Evolutionary conservation across 139 green algal species (phyloP).

Genomic region (Asterochloris sp.): DNA sequence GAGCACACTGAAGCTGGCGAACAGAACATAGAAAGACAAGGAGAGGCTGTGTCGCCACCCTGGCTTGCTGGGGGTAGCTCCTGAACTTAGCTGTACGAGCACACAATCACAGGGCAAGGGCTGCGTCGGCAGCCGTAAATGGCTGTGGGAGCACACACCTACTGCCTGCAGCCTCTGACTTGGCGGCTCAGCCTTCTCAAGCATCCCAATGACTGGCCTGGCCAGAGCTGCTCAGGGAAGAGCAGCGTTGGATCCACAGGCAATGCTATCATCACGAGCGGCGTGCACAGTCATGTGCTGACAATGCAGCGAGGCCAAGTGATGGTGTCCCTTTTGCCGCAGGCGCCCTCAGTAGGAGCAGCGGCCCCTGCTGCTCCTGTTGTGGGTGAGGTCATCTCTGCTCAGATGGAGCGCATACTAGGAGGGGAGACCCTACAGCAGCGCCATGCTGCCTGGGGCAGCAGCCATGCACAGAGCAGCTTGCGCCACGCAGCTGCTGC

Average conservation of each 20-base stretch:
- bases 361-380: not conserved
- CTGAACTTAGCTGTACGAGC: too few relatives aligned
- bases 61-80: too few relatives aligned
- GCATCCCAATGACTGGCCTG: not conserved
- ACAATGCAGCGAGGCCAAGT: not conserved
- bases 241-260: not conserved
- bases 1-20: too few relatives aligned
- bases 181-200: not conserved
- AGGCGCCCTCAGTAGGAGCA: not conserved
- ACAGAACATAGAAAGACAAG: too few relatives aligned
- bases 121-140: not conserved
- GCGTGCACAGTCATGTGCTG: not conserved
- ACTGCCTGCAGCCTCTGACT: not conserved
- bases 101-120: not conserved
- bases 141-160: not conserved
- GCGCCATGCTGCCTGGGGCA: conserved; percentile 35
- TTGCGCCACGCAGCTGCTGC: conserved; percentile 45
- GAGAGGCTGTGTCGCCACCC: too few relatives aligned
- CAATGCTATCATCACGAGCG: not conserved
- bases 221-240: not conserved
- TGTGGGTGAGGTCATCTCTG: conserved; percentile 40
- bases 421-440: conserved; percentile 17
- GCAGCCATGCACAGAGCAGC: conserved; percentile 25
- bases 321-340: not conserved
- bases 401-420: conserved; percentile 42